Evolutionary conservation across 192 early-diverging fungal species (phyloP), one percentile per base, ranked within the genome.

Genomic region (Allomyces arbusculus): DNA sequence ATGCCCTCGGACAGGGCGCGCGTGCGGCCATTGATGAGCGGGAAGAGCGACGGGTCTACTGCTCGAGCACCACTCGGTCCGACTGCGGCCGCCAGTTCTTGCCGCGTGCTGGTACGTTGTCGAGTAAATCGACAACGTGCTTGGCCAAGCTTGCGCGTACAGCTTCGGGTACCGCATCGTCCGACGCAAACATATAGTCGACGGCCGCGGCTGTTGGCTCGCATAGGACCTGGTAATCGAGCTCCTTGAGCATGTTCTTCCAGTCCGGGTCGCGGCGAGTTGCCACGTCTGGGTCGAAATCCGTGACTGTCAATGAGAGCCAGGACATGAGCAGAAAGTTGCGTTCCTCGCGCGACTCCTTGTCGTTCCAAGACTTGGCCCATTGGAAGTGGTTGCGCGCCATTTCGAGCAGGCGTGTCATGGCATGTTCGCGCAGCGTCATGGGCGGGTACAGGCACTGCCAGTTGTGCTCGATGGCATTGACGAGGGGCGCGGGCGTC

Each of bases 31-130:
- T 10, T 74, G 0, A 77, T 62, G 4, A 82, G 67, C 64, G 76
- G 76, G 67, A 67, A 79, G 11, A 82, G 73, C 64, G 78, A 80
- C 11, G 77, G 80, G 61, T 82, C 72, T 4, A 82, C 74, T 4
- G 72, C 43, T 79, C 75, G 7, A 79, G 72, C 19, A 82, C 78
- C 66, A 75, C 72, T 23, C 77, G 64, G 65, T 77, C 66, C 50
- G 69, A 73, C 9, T 71, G 69, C 4, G 73, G 74, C 62, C 77
- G 77, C 70, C 75, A 82, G 68, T 79, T 74, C 64, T 70, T 71
- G 23, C 62, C 44, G 23, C 68, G 64, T 0, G 70, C 69, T 0
- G 73, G 71, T 8, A 71, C 70, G 22, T 74, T 63, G 44, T 76
- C 74, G 10, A 82, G 71, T 12, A 75, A 69, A 1, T 72, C 69